Conservation (phyloP, 2,329 filamentous ascomycete genomes). For the Pseudocercospora fijiensis region DNA sequence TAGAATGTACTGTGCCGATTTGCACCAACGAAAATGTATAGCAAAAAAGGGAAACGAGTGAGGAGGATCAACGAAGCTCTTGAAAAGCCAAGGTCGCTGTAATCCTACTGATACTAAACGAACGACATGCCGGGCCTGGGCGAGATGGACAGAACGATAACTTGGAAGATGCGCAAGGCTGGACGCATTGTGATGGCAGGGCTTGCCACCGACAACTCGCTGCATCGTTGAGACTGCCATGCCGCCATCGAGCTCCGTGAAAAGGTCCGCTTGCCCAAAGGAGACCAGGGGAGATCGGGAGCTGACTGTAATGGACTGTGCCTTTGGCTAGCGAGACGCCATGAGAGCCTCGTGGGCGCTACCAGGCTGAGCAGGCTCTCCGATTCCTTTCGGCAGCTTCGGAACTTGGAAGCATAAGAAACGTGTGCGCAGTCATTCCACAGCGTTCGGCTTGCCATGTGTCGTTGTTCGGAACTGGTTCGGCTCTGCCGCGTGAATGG, state of each 20-base stretch:
- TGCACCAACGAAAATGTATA: background rate
- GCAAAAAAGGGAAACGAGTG: background rate
- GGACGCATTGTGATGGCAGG: background rate
- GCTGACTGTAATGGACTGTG: background rate
- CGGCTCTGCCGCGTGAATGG: background rate
- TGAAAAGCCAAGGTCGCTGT: background rate
- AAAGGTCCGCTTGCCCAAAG: background rate
- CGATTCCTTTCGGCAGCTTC: background rate
- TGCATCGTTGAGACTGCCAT: slow-evolving; percentile 4
- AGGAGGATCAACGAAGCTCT: background rate
- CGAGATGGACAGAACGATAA: background rate
- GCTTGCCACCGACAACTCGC: background rate
- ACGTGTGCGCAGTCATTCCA: background rate
- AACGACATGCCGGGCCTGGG: slow-evolving; percentile 2
- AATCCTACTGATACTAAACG: background rate
- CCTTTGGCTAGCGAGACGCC: background rate
- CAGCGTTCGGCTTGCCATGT: background rate
- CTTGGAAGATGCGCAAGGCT: background rate
- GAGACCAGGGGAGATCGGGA: slow-evolving; percentile 1
- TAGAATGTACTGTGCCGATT: background rate
- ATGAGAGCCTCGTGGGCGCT: slow-evolving; percentile 1
- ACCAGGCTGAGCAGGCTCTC: background rate
- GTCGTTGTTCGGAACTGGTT: background rate
- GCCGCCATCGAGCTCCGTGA: background rate
- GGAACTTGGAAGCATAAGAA: background rate